Conservation (phyloP, 2,329 filamentous ascomycete species). For the Exserohilum turcica region DNA sequence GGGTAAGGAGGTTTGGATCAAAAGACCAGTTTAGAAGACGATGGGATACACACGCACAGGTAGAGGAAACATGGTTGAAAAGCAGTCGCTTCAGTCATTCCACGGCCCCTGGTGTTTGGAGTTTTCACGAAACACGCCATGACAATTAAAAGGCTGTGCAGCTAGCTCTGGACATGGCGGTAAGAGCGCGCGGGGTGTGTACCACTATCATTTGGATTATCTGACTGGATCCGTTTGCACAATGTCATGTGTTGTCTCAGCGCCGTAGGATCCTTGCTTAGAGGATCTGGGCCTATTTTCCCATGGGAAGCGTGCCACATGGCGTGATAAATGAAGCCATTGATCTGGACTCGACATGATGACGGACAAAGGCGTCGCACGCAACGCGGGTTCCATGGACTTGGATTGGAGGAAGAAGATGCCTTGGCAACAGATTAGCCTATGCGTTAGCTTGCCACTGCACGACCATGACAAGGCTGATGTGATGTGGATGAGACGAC, state of each 20-base stretch:
- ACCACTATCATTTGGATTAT: conserved; percentile 5
- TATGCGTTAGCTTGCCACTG: not conserved
- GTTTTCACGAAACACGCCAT: not conserved
- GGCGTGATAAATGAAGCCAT: not conserved
- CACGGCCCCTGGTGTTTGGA: not conserved
- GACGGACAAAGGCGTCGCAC: not conserved
- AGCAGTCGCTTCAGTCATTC: not conserved
- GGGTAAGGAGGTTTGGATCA: conserved; percentile 2
- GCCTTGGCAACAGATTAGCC: not conserved
- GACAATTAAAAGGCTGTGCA: not conserved
- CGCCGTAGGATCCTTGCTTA: not conserved
- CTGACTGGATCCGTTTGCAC: not conserved
- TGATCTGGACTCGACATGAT: not conserved
- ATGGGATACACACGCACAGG: not conserved
- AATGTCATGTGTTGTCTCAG: not conserved
- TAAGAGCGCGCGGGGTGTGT: conserved; percentile 6
- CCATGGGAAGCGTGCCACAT: not conserved
- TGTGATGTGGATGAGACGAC: not conserved
- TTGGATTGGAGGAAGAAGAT: not conserved
- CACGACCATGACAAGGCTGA: not conserved
- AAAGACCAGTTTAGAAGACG: conserved; percentile 2
- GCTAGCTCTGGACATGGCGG: not conserved
- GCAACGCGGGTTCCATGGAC: not conserved
- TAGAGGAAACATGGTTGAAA: not conserved
- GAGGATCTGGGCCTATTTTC: not conserved